Evolutionary conservation across 371 early-diverging fungal species (phyloP).

Genomic region (Mortierella sp.): DNA sequence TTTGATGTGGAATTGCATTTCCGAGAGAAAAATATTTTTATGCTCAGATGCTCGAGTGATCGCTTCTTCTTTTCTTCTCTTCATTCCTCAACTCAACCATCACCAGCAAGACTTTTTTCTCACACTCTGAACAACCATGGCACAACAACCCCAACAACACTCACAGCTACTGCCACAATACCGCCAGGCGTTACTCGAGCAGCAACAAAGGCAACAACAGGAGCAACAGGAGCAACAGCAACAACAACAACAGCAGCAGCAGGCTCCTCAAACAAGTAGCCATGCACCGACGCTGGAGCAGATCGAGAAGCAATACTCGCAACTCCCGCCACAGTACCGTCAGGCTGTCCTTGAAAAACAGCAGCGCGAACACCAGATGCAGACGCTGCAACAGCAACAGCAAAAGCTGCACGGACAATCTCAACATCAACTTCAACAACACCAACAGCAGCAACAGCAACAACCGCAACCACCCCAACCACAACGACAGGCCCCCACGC

Average conservation of each 20-base stretch:
- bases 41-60: not conserved
- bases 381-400: constrained; percentile 35
- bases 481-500: not conserved
- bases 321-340: constrained; percentile 53
- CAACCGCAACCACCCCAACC: not conserved
- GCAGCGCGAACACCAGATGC: constrained; percentile 42
- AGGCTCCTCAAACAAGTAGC: not conserved
- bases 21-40: not conserved
- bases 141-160: constrained; percentile 24
- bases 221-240: constrained; percentile 17
- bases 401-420: constrained; percentile 21
- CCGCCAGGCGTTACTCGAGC: constrained; percentile 20
- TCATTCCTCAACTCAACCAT: not conserved
- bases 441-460: constrained; percentile 17
- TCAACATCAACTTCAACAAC: constrained; percentile 25
- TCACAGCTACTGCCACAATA: constrained; percentile 20
- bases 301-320: constrained; percentile 42
- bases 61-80: not conserved
- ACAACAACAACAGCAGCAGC: constrained; percentile 20
- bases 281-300: constrained; percentile 36
- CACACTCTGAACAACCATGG: not conserved
- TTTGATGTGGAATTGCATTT: not conserved
- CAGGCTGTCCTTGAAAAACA: constrained; percentile 50
- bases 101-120: not conserved
- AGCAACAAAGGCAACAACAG: constrained; percentile 28